These are phyloP conservation scores for Pseudopithomyces chartarum DNA, from an alignment of 2,329 filamentous ascomycete genomes.

Conservation along the genomic window DNA sequence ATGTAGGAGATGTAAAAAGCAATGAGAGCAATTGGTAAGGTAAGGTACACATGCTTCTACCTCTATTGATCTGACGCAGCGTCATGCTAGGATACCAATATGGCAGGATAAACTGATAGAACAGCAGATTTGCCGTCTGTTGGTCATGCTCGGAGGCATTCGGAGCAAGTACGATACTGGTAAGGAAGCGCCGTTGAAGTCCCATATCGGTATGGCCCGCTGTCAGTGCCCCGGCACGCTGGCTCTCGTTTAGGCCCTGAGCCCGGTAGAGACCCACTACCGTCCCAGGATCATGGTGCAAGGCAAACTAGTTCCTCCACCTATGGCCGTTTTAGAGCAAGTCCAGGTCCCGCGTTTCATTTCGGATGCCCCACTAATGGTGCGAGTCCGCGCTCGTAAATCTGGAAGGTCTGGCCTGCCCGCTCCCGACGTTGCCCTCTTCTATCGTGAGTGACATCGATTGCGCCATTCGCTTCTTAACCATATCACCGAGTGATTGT, in stretches of 20 bases:
- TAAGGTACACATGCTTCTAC: background rate
- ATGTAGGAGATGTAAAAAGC: no score
- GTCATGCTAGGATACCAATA: background rate
- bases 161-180: background rate
- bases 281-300: conserved; percentile 1
- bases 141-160: background rate
- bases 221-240: background rate
- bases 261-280: background rate
- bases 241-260: background rate
- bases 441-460: background rate
- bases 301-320: background rate
- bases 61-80: background rate
- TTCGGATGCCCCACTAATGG: conserved; percentile 1
- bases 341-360: background rate
- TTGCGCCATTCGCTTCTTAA: background rate
- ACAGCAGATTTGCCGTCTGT: background rate
- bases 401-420: background rate
- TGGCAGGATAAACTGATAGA: background rate
- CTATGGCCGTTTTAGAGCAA: conserved; percentile 3
- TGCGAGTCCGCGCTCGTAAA: background rate
- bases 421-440: background rate
- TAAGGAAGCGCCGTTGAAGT: background rate
- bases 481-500: background rate
- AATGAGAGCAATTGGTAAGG: background rate
- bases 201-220: background rate